Evolutionary conservation across 495 filamentous ascomycete genomes (phyloP).

Genomic region (Penicillium nucicola): DNA sequence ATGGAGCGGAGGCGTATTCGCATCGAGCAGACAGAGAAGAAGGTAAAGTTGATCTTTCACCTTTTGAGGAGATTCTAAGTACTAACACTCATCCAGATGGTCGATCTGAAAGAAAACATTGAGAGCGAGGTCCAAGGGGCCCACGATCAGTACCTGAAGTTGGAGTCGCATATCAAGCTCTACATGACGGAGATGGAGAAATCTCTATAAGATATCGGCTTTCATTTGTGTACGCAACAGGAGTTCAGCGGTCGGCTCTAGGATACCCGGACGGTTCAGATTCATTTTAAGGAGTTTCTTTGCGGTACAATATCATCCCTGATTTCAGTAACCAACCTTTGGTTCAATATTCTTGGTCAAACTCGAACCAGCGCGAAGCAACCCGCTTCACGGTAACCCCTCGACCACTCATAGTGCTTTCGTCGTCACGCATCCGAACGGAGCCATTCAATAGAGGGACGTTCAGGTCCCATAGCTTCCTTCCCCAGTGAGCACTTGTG

Average conservation of each 20-base stretch:
- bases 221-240: constrained; percentile 26
- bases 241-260: constrained; percentile 40
- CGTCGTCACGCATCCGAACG: constrained; percentile 49
- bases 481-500: constrained; percentile 26
- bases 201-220: constrained; percentile 53
- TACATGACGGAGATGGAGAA: constrained; percentile 99
- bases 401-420: constrained; percentile 61
- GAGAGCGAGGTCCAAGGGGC: constrained; percentile 86
- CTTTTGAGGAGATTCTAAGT: background rate
- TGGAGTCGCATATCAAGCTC: constrained; percentile 93
- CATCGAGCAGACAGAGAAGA: constrained; percentile 98
- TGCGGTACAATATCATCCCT: constrained; percentile 12
- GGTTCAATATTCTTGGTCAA: constrained; percentile 26
- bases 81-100: constrained; percentile 63
- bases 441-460: constrained; percentile 64
- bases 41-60: constrained; percentile 54
- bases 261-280: constrained; percentile 41
- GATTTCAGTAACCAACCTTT: background rate
- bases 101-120: constrained; percentile 93
- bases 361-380: constrained; percentile 70
- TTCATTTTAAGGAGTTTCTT: constrained; percentile 25
- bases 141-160: constrained; percentile 89
- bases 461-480: constrained; percentile 48
- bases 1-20: constrained; percentile 86
- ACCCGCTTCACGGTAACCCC: constrained; percentile 64